Percentiles rank a stretch among this genome's conserved stretches.
These are phyloP conservation scores for Rhodotorula sp. DNA, from an alignment of 1,284 basidiomycete species.

Conservation along the genomic window DNA sequence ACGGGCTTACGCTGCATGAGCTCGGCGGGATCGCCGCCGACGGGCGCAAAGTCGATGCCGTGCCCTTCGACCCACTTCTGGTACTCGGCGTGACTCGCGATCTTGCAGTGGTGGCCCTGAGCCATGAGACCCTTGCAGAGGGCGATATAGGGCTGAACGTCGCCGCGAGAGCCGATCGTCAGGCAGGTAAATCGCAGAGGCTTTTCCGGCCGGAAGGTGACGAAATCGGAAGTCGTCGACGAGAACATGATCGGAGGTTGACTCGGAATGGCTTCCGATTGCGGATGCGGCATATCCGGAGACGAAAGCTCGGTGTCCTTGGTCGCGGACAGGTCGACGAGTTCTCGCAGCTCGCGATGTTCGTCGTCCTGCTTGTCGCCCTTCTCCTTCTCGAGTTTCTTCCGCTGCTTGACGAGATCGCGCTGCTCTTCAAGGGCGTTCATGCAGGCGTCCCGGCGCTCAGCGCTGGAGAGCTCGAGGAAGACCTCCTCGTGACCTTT, in stretches of 20 bases:
- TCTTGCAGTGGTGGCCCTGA: slow-evolving; percentile 80
- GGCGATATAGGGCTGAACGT: slow-evolving; percentile 67
- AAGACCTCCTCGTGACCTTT: slow-evolving; percentile 96
- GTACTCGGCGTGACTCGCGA: slow-evolving; percentile 93
- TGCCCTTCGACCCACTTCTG: slow-evolving; percentile 86
- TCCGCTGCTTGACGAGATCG: slow-evolving; percentile 61
- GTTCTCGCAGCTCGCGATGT: slow-evolving; percentile 26
- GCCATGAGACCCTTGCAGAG: slow-evolving; percentile 86
- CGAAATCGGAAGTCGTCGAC: slow-evolving; percentile 84
- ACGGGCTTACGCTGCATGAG: slow-evolving; percentile 56
- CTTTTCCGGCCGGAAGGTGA: slow-evolving; percentile 87
- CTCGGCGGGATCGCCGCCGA: slow-evolving; percentile 96
- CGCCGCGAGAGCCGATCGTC: slow-evolving; percentile 76
- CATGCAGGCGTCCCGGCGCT: slow-evolving; percentile 74
- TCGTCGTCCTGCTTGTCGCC: slow-evolving; percentile 14
- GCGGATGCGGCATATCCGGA: slow-evolving; percentile 33
- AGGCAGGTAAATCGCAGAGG: slow-evolving; percentile 84
- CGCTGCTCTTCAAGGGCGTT: slow-evolving; percentile 73
- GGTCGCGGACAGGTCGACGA: slow-evolving; percentile 31
- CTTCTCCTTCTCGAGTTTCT: slow-evolving; percentile 10
- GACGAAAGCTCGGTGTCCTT: slow-evolving; percentile 5
- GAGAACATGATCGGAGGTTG: slow-evolving; percentile 77
- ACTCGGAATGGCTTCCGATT: slow-evolving; percentile 27
- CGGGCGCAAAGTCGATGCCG: slow-evolving; percentile 87
- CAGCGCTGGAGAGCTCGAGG: slow-evolving; percentile 81